These are phyloP conservation scores for Annulohypoxylon maeteangense DNA, from an alignment of 495 filamentous ascomycete genomes.

Conservation along the genomic window DNA sequence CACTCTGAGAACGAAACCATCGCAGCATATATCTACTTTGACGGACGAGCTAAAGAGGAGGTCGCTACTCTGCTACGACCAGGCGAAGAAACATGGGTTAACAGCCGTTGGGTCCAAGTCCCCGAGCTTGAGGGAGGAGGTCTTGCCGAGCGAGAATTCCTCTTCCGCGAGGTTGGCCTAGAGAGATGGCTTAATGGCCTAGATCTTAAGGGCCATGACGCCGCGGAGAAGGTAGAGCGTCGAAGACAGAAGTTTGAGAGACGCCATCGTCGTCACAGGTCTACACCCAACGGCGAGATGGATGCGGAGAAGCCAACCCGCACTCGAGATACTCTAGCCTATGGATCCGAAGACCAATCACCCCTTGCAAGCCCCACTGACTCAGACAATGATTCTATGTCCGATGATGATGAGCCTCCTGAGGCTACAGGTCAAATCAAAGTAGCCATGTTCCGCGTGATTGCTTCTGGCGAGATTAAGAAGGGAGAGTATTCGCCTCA, in stretches of 20 bases:
- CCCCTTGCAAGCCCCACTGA: conserved; percentile 80
- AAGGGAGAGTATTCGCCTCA: conserved; percentile 97
- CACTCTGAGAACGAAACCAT: conserved; percentile 93
- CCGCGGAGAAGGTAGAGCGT: conserved; percentile 85
- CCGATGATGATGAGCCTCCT: conserved; percentile 87
- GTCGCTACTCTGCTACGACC: conserved; percentile 92
- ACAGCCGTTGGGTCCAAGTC: conserved; percentile 96
- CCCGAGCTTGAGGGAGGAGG: conserved; percentile 91
- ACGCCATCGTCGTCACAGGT: conserved; percentile 74
- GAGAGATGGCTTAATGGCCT: conserved; percentile 96
- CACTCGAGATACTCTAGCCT: conserved; percentile 71
- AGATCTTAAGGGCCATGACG: conserved; percentile 88
- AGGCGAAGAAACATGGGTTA: conserved; percentile 99
- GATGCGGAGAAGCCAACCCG: conserved; percentile 59
- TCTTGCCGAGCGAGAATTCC: conserved; percentile 94
- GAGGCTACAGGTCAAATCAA: conserved; percentile 98
- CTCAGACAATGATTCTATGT: conserved; percentile 77
- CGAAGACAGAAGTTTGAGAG: conserved; percentile 89
- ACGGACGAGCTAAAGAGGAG: conserved; percentile 94
- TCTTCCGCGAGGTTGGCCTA: conserved; percentile 96
- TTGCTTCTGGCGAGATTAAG: conserved; percentile 97
- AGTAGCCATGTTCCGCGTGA: conserved; percentile 92
- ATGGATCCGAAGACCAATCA: conserved; percentile 76
- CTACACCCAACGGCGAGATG: conserved; percentile 59
- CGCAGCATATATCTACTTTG: conserved; percentile 98